Evolutionary conservation across 2,329 filamentous ascomycete species (phyloP).

Genomic region (Arthrobotrys sinensis): DNA sequence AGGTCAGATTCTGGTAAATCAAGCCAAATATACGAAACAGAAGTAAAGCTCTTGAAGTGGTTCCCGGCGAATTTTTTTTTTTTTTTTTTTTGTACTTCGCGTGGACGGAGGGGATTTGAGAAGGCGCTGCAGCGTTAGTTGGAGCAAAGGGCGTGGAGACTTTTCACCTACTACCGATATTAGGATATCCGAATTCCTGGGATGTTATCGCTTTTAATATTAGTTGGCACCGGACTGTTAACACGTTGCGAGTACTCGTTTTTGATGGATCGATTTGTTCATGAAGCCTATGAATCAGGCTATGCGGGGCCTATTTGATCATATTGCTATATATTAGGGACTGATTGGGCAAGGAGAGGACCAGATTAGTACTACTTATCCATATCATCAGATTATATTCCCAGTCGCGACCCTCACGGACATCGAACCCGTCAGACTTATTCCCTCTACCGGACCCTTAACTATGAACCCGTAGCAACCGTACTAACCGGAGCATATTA

Average conservation of each 20-base stretch:
- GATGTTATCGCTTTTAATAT: slow-evolving; percentile 7
- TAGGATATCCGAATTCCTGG: not conserved
- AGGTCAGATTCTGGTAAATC: slow-evolving; percentile 54
- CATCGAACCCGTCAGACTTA: no score
- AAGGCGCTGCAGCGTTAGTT: not conserved
- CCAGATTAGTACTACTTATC: not conserved
- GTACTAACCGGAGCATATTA: not conserved
- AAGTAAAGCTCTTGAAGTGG: not conserved
- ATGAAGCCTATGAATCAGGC: no score
- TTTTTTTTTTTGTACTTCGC: not conserved
- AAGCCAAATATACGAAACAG: not conserved
- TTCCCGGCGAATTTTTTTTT: not conserved
- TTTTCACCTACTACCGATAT: not conserved
- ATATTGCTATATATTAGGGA: no score
- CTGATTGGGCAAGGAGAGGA: no score
- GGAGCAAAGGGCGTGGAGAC: not conserved
- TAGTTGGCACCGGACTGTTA: not conserved
- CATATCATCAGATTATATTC: not conserved
- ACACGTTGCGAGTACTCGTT: not conserved
- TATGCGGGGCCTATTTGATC: no score
- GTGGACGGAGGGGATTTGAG: not conserved
- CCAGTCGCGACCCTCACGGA: not conserved
- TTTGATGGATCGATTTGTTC: not conserved
- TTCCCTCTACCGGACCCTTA: no score
- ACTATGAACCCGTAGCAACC: not conserved